These are phyloP conservation scores for Chaetoceros muelleri DNA, from an alignment of 108 stramenopile species.

Conservation along the genomic window DNA sequence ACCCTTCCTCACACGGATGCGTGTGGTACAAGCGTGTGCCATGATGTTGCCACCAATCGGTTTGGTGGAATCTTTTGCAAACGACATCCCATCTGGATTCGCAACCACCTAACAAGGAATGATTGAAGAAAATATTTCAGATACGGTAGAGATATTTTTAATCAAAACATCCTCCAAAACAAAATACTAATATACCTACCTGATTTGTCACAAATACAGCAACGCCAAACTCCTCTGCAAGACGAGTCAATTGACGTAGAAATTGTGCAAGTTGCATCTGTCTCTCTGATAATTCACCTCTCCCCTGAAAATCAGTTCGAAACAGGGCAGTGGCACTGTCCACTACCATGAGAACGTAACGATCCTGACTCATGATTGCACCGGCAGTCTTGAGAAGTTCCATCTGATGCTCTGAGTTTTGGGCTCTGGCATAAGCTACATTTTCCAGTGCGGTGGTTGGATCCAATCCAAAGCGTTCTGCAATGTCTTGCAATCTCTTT, in stretches of 20 bases:
- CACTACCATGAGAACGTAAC: constrained; percentile 95
- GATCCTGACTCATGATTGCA: constrained; percentile 96
- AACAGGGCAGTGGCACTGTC: constrained; percentile 97
- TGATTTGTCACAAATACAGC: constrained; percentile 99
- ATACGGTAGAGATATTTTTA: no score
- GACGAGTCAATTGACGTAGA: constrained; percentile 91
- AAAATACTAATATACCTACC: no score
- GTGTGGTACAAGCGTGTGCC: constrained; percentile 96
- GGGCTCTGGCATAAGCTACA: constrained; percentile 97
- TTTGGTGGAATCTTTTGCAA: constrained; percentile 94
- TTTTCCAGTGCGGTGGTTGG: constrained; percentile 93
- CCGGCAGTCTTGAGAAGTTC: constrained; percentile 94
- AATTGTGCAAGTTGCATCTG: constrained; percentile 98
- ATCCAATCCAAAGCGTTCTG: constrained; percentile 95
- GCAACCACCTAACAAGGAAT: no score
- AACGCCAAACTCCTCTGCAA: constrained; percentile 98
- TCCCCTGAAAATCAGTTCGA: constrained; percentile 97
- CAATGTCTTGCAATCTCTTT: constrained; percentile 87
- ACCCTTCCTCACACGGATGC: constrained; percentile 98
- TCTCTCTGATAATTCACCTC: constrained; percentile 94
- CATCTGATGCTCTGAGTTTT: constrained; percentile 99
- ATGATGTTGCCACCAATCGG: constrained; percentile 99
- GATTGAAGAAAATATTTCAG: no score
- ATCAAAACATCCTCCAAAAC: no score
- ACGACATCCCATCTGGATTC: constrained; percentile 90